These are phyloP conservation scores for Aspergillus thermomutatus DNA, from an alignment of 2,329 filamentous ascomycete species.

Conservation along the genomic window DNA sequence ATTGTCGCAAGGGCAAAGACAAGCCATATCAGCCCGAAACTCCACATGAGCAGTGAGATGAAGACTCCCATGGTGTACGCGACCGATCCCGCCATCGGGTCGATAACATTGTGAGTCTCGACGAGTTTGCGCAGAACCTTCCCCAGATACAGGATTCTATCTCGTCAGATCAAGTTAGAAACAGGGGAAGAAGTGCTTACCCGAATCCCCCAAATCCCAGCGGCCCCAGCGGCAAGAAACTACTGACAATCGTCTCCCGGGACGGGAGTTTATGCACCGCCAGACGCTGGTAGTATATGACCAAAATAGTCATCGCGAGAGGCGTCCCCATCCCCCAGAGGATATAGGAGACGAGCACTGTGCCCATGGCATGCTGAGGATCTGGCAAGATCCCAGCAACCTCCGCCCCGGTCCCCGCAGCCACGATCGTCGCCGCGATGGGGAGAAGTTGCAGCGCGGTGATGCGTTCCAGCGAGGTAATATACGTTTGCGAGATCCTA, in stretches of 20 bases:
- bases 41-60: conserved; percentile 55
- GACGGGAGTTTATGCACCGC: conserved; percentile 64
- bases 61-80: conserved; percentile 59
- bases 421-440: conserved; percentile 65
- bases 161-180: background rate
- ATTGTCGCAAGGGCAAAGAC: conserved; percentile 50
- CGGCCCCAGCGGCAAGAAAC: conserved; percentile 65
- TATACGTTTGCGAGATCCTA: conserved; percentile 34
- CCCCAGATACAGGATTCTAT: conserved; percentile 49
- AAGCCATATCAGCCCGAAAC: conserved; percentile 54
- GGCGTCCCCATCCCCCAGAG: conserved; percentile 65
- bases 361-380: conserved; percentile 55
- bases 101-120: conserved; percentile 35
- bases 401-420: conserved; percentile 61
- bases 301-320: conserved; percentile 60
- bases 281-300: conserved; percentile 67
- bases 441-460: conserved; percentile 65
- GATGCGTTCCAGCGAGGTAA: conserved; percentile 50
- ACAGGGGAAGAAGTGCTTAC: conserved; percentile 31
- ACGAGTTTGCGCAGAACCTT: conserved; percentile 44
- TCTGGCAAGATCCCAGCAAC: conserved; percentile 59
- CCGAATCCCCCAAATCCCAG: conserved; percentile 64
- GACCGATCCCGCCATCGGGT: conserved; percentile 47
- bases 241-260: conserved; percentile 64
- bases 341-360: conserved; percentile 63